Evolutionary conservation across 2,329 filamentous ascomycete genomes (phyloP).

Genomic region (Eutypella sp.): DNA sequence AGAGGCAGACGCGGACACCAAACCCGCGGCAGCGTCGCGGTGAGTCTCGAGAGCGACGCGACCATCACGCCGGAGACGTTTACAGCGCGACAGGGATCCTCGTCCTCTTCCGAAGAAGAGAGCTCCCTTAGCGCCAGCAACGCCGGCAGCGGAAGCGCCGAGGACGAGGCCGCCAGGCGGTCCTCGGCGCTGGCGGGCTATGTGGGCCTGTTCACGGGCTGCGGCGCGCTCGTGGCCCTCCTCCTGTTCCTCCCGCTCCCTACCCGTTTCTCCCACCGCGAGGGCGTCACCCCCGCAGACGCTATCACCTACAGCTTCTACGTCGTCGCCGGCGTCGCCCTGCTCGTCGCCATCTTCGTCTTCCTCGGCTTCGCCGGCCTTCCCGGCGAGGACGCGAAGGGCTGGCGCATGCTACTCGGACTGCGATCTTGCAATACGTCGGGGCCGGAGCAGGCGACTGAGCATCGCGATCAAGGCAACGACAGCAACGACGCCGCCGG

Average conservation of each 20-base stretch:
- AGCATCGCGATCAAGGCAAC: not conserved
- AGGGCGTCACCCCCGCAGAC: conserved; percentile 65
- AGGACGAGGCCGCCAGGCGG: conserved; percentile 29
- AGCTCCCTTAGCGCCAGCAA: conserved; percentile 15
- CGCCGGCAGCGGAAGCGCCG: conserved; percentile 6
- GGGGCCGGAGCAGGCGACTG: not conserved
- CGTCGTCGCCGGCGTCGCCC: conserved; percentile 68
- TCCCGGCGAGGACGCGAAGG: conserved; percentile 73
- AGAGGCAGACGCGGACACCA: conserved; percentile 32
- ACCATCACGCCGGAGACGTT: conserved; percentile 69
- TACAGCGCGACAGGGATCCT: conserved; percentile 26
- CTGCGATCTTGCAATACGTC: conserved; percentile 10
- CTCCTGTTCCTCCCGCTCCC: conserved; percentile 81
- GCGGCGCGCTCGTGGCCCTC: conserved; percentile 82
- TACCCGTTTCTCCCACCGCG: conserved; percentile 65
- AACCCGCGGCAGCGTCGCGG: conserved; percentile 53
- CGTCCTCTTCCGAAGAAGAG: conserved; percentile 8
- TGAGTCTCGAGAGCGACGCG: conserved; percentile 67
- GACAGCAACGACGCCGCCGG: not conserved
- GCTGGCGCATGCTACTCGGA: conserved; percentile 56
- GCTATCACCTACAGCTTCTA: conserved; percentile 86
- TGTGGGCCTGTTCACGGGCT: conserved; percentile 88
- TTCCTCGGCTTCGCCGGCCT: conserved; percentile 69
- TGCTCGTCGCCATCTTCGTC: conserved; percentile 69
- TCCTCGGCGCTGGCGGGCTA: conserved; percentile 70